Evolutionary conservation across 495 filamentous ascomycete genomes (phyloP).

Genomic region (Talaromyces liani): DNA sequence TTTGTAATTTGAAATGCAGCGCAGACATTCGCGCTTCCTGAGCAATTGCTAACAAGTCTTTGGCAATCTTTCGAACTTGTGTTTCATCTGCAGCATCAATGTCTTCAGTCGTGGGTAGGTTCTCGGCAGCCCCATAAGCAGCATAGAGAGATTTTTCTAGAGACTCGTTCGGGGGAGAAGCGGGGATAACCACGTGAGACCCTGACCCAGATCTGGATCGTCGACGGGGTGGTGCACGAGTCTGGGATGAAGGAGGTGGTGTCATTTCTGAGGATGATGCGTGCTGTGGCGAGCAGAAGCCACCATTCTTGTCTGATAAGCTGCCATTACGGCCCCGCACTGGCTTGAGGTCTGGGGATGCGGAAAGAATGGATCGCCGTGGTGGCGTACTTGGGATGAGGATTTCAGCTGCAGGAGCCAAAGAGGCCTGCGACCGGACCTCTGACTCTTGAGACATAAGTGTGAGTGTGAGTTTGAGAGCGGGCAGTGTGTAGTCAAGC

Average conservation of each 20-base stretch:
- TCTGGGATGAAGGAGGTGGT: constrained; percentile 68
- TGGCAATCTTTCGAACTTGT: constrained; percentile 54
- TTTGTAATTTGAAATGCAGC: constrained; percentile 88
- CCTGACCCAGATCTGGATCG: constrained; percentile 24
- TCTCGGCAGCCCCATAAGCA: constrained; percentile 40
- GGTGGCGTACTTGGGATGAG: constrained; percentile 28
- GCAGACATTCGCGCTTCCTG: constrained; percentile 69
- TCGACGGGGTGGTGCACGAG: constrained; percentile 36
- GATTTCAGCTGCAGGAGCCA: constrained; percentile 35
- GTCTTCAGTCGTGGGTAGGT: constrained; percentile 54
- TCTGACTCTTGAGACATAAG: constrained; percentile 32
- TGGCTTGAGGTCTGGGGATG: constrained; percentile 32
- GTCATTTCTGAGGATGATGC: constrained; percentile 51
- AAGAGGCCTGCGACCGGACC: constrained; percentile 25
- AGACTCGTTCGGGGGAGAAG: constrained; percentile 50
- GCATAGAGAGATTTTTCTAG: constrained; percentile 47
- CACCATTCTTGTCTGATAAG: constrained; percentile 23
- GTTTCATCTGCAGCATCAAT: constrained; percentile 52
- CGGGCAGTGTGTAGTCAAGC: constrained; percentile 18
- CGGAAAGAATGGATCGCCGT: constrained; percentile 30
- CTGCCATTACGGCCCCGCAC: constrained; percentile 21
- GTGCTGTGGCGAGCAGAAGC: constrained; percentile 31
- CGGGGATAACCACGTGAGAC: constrained; percentile 32
- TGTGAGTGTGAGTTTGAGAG: constrained; percentile 8
- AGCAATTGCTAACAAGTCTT: constrained; percentile 42